phyloP scores from a whole-genome alignment of 1,139 yeast genomes.

The Meyerozyma guilliermondii region DNA sequence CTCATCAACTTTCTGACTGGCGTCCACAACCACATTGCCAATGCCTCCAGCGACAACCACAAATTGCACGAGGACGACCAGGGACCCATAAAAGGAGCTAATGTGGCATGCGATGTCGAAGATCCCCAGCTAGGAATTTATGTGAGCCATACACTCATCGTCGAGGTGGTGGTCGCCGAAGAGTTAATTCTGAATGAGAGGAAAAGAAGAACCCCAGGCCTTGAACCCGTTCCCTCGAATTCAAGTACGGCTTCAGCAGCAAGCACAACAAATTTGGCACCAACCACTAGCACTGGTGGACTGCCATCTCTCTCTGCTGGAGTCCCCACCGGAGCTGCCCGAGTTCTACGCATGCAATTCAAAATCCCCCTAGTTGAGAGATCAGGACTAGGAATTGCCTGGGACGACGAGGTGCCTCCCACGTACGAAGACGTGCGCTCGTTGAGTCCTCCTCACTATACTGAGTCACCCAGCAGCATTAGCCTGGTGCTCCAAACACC shows the following conservation, averaged over 20 bases:
- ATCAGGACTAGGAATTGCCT: conserved; percentile 91
- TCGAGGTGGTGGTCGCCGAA: conserved; percentile 92
- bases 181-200: conserved; percentile 50
- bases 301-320: conserved; percentile 35
- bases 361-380: conserved; percentile 76
- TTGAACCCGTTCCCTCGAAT: neutral
- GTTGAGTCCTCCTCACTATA: conserved; percentile 79
- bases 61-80: conserved; percentile 19
- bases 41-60: conserved; percentile 23
- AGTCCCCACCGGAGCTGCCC: conserved; percentile 89
- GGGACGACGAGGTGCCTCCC: conserved; percentile 99
- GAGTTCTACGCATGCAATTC: conserved; percentile 93
- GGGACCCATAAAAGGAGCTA: conserved; percentile 42
- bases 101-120: conserved; percentile 72
- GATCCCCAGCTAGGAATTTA: conserved; percentile 78
- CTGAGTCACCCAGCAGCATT: conserved; percentile 1
- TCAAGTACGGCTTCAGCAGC: conserved; percentile 5
- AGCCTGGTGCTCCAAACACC: neutral
- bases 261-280: conserved; percentile 3
- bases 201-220: conserved; percentile 7
- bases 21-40: conserved; percentile 26
- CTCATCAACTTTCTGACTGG: conserved; percentile 59
- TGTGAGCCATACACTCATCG: conserved; percentile 68
- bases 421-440: conserved; percentile 81
- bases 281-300: conserved; percentile 5